Percentiles rank a stretch among this genome's conserved stretches.
These are phyloP conservation scores for Lactarius tabidus DNA, from an alignment of 768 basidiomycete species.

Conservation along the genomic window DNA sequence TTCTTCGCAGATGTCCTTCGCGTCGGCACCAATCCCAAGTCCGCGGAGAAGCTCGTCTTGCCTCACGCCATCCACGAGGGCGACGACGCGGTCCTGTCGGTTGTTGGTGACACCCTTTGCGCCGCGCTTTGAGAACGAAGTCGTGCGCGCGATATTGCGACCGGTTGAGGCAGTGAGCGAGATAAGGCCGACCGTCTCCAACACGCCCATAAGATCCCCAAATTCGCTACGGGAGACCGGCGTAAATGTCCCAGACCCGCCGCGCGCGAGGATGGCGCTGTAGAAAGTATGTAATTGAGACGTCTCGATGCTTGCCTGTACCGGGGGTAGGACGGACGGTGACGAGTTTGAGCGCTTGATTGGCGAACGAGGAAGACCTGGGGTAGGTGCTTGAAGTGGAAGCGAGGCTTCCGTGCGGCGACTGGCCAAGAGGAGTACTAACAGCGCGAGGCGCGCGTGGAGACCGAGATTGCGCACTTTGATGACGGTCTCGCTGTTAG, in stretches of 20 bases:
- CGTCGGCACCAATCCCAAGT: slow-evolving; percentile 44
- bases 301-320: slow-evolving; percentile 47
- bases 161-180: slow-evolving; percentile 38
- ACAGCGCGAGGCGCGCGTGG: slow-evolving; percentile 67
- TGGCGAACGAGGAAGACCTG: slow-evolving; percentile 40
- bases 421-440: slow-evolving; percentile 59
- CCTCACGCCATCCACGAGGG: slow-evolving; percentile 58
- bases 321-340: slow-evolving; percentile 29
- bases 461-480: slow-evolving; percentile 69
- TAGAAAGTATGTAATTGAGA: slow-evolving; percentile 66
- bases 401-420: slow-evolving; percentile 59
- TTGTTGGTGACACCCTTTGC: slow-evolving; percentile 25
- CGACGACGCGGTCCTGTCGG: slow-evolving; percentile 42
- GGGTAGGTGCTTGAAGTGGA: slow-evolving; percentile 31
- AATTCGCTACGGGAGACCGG: slow-evolving; percentile 76
- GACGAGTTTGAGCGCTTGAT: slow-evolving; percentile 49
- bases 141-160: slow-evolving; percentile 51
- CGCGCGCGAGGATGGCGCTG: slow-evolving; percentile 50
- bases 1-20: slow-evolving; percentile 44
- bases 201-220: slow-evolving; percentile 59
- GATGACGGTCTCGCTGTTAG: slow-evolving; percentile 56
- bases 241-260: slow-evolving; percentile 50
- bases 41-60: slow-evolving; percentile 69
- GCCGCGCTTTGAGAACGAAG: slow-evolving; percentile 48
- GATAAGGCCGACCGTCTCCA: slow-evolving; percentile 71